Evolutionary conservation across 169 alveolate genomes (phyloP).

Genomic region (Eimeria falciformis): DNA sequence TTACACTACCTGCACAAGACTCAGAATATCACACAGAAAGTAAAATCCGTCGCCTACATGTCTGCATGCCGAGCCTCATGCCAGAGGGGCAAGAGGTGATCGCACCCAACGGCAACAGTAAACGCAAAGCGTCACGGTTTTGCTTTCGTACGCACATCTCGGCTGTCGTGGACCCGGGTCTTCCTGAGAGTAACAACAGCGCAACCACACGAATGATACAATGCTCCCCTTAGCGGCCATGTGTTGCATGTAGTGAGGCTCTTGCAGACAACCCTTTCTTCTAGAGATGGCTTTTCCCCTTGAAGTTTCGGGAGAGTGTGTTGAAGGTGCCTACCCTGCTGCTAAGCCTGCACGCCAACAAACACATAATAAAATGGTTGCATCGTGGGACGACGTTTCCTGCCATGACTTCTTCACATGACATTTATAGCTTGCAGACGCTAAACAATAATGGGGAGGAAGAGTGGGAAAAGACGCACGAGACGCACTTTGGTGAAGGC

Average conservation of each 20-base stretch:
- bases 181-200: slow-evolving; percentile 6
- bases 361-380: not conserved
- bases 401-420: no score
- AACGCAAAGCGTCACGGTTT: not conserved
- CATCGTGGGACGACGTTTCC: no score
- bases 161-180: slow-evolving; percentile 7
- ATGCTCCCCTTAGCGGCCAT: no score
- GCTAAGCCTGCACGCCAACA: not conserved
- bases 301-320: not conserved
- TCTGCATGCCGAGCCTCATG: not conserved
- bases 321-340: not conserved
- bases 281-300: no score
- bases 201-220: no score
- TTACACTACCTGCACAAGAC: not conserved
- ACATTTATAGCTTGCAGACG: not conserved
- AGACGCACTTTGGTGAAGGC: not conserved
- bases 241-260: no score
- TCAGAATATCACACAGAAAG: no score
- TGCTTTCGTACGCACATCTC: not conserved
- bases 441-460: not conserved
- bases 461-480: not conserved
- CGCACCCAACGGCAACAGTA: not conserved
- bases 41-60: not conserved
- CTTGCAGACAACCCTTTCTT: no score
- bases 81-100: no score